Percentiles rank a stretch among this genome's conserved stretches.
phyloP scores from a whole-genome alignment of 352 stramenopile species.

The Phytophthora sp. region DNA sequence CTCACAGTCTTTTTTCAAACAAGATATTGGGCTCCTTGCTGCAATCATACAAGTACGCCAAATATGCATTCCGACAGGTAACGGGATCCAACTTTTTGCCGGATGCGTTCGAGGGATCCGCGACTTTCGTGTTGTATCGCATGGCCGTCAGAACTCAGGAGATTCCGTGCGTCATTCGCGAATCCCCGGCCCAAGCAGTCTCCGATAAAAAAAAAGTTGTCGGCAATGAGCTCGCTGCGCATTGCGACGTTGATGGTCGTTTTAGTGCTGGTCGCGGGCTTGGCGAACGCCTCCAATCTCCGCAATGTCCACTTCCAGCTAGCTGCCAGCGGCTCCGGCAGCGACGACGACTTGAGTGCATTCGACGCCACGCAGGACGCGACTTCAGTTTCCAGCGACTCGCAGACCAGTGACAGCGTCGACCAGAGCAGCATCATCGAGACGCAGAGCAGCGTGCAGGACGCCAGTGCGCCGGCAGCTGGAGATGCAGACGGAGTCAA shows the following conservation, averaged over 20 bases:
- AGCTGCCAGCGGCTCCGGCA: slow-evolving; percentile 1
- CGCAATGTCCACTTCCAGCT: not conserved
- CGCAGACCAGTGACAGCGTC: not conserved
- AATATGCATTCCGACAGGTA: slow-evolving; percentile 2
- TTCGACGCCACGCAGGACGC: slow-evolving; percentile 20
- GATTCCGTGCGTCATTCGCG: slow-evolving; percentile 20
- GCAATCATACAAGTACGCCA: not conserved
- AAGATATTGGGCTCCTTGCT: no score
- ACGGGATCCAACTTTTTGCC: slow-evolving; percentile 6
- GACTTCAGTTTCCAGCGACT: slow-evolving; percentile 1
- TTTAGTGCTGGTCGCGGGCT: not conserved
- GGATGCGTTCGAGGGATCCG: not conserved
- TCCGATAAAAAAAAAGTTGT: slow-evolving; percentile 1
- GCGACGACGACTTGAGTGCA: not conserved
- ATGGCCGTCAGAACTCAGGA: slow-evolving; percentile 11
- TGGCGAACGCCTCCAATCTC: slow-evolving; percentile 19
- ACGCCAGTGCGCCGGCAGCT: not conserved
- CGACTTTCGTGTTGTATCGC: slow-evolving; percentile 6
- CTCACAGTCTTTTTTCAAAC: not conserved
- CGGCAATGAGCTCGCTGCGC: slow-evolving; percentile 13
- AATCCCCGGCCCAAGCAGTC: slow-evolving; percentile 17
- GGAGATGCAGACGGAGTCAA: slow-evolving; percentile 13
- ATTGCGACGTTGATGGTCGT: slow-evolving; percentile 5
- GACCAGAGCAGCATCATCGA: slow-evolving; percentile 5
- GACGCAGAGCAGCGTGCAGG: not conserved